Percentiles rank a stretch among this genome's conserved stretches.
phyloP scores from a whole-genome alignment of 208 protist species.

The Trypanosoma melophagium region DNA sequence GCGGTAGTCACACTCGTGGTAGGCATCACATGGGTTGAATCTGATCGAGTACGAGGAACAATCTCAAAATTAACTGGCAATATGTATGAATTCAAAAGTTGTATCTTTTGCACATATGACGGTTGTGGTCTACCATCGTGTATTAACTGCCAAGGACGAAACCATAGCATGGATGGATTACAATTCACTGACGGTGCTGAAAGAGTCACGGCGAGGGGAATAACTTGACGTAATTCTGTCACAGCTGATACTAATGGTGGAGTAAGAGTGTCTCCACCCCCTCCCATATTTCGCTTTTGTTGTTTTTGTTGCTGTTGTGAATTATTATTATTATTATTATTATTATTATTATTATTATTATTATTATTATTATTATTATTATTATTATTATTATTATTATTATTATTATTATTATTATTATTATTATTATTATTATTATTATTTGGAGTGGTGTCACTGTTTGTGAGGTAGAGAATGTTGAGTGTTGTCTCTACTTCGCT shows the following conservation, averaged over 20 bases:
- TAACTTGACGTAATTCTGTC: conserved; percentile 35
- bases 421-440: conserved; percentile 1
- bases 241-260: conserved; percentile 17
- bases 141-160: conserved; percentile 66
- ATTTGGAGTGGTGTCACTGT: neutral
- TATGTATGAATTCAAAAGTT: conserved; percentile 50
- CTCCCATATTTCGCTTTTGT: too few relatives aligned
- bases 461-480: conserved; percentile 21
- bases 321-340: neutral
- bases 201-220: conserved; percentile 56
- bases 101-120: conserved; percentile 54
- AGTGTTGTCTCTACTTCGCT: conserved; percentile 31
- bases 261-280: neutral
- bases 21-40: neutral
- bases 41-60: conserved; percentile 19
- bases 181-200: conserved; percentile 43
- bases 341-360: neutral
- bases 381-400: neutral
- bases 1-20: too few relatives aligned
- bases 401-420: neutral
- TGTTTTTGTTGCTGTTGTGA: too few relatives aligned
- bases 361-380: neutral
- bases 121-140: conserved; percentile 82
- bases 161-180: conserved; percentile 60
- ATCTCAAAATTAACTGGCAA: conserved; percentile 50